Percentiles rank a stretch among this genome's conserved stretches.
Conservation (phyloP, 2,329 filamentous ascomycete species). For the Colletotrichum sp. region DNA sequence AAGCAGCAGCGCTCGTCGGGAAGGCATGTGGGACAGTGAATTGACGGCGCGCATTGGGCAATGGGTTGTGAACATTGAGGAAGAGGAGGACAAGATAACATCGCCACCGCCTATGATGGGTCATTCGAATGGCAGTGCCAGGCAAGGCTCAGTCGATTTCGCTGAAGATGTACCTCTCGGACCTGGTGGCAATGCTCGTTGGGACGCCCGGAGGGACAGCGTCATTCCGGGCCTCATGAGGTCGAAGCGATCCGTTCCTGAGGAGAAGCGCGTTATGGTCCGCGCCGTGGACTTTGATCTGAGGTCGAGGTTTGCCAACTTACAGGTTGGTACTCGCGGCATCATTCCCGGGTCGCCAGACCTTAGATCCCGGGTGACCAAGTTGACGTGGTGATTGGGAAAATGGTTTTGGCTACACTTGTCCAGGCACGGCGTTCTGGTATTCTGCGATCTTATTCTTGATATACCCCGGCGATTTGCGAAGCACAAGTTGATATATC, state of each 20-base stretch:
- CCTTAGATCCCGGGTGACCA: constrained; percentile 48
- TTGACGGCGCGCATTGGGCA: constrained; percentile 59
- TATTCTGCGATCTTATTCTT: not conserved
- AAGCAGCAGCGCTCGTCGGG: constrained; percentile 62
- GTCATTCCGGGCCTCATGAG: constrained; percentile 22
- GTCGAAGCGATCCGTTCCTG: constrained; percentile 45
- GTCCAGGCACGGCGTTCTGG: not conserved
- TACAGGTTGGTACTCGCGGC: constrained; percentile 60
- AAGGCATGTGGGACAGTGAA: constrained; percentile 74
- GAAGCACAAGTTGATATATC: not conserved
- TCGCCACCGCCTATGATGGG: constrained; percentile 30
- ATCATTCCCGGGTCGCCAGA: constrained; percentile 52
- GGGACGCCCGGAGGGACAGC: constrained; percentile 33
- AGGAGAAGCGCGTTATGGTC: constrained; percentile 61
- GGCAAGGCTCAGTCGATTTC: constrained; percentile 35
- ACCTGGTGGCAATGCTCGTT: constrained; percentile 49
- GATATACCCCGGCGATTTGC: constrained; percentile 20
- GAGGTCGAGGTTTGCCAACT: constrained; percentile 50
- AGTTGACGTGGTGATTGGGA: constrained; percentile 48
- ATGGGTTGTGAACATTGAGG: constrained; percentile 62
- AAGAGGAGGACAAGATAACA: constrained; percentile 40
- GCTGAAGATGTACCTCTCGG: constrained; percentile 36
- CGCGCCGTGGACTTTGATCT: constrained; percentile 62
- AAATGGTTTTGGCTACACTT: not conserved
- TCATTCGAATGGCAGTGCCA: constrained; percentile 24